Conservation (phyloP, 768 basidiomycete genomes). For the Mrakia gelida region DNA sequence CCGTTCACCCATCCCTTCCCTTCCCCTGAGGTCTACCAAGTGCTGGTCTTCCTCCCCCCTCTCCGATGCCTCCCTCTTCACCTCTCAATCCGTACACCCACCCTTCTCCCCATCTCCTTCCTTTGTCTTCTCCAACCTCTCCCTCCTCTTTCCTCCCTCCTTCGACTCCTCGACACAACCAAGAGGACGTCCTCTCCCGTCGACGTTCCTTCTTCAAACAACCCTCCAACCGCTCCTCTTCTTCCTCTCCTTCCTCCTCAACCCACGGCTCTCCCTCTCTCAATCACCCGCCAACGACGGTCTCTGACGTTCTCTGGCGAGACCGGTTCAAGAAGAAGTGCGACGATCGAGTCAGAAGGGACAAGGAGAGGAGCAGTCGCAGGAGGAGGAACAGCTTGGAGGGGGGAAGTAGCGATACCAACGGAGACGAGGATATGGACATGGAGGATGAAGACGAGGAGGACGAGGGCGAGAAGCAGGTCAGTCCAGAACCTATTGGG, state of each 20-base stretch:
- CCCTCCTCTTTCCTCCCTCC: slow-evolving; percentile 1
- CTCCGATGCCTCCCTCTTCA: slow-evolving; percentile 5
- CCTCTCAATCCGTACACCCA: slow-evolving; percentile 7
- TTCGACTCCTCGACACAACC: background rate
- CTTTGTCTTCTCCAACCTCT: background rate
- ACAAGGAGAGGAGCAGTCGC: slow-evolving; percentile 2
- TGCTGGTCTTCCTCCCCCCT: background rate
- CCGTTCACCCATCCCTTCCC: background rate
- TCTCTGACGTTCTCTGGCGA: slow-evolving; percentile 19
- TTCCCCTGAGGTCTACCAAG: background rate
- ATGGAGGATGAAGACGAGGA: background rate
- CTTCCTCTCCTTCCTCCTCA: background rate
- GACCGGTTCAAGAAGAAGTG: slow-evolving; percentile 20
- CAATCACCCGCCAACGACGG: background rate
- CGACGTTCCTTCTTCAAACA: slow-evolving; percentile 8
- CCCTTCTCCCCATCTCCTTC: background rate
- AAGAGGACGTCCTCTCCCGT: background rate
- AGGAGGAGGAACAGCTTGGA: background rate
- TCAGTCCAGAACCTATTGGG: background rate
- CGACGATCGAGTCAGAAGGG: slow-evolving; percentile 7
- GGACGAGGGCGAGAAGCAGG: slow-evolving; percentile 18
- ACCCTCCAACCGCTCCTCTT: background rate
- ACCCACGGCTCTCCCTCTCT: background rate
- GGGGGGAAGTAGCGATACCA: background rate
- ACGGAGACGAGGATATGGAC: slow-evolving; percentile 13